Evolutionary conservation across 768 basidiomycete genomes (phyloP), one percentile per base, ranked within the genome.

Genomic region (Boletus huronensis): DNA sequence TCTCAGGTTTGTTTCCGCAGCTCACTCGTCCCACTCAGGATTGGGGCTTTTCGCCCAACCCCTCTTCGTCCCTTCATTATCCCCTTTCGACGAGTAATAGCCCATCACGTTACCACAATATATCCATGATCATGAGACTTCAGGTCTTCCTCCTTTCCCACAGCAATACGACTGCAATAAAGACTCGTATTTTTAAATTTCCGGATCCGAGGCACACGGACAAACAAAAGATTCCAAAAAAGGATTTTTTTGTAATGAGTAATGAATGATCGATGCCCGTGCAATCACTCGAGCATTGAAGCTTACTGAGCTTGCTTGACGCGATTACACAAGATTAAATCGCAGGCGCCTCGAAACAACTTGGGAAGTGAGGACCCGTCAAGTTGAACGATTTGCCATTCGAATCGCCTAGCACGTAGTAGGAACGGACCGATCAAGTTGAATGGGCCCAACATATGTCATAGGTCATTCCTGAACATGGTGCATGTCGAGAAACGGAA

Each of bases 401-500:
- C 3, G 13, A 34, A 39, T 44, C 6, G 17, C n/a, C 29, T 10
- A 7, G 29, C n/a, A 31, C 34, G 26, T 35, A 39, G 16, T n/a
- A n/a, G n/a, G 9, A 25, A 51, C 35, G 11, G 21, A n/a, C 46
- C n/a, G 6, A 29, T 19, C 31, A 28, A 34, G n/a, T n/a, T n/a
- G 32, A 47, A 82, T 81, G 80, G 64, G 68, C 5, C 77, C 76
- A 60, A 72, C 73, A 54, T 87, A 83, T 67, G 79, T 82, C 48
- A 84, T 86, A 47, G 84, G 84, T 82, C 45, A 48, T 70, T 62
- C 35, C 32, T n/a, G 8, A 25, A 21, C 16, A 28, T 31, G 2
- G 17, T 34, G 10, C 17, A 13, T 9, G 19, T 35, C 13, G 25
- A 43, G 16, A 43, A 36, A 43, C 21, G 11, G 32, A 17, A 45